Evolutionary conservation across 176 grass and related monocot genomes (phyloP).

Genomic region (Oryza glaberrima): DNA sequence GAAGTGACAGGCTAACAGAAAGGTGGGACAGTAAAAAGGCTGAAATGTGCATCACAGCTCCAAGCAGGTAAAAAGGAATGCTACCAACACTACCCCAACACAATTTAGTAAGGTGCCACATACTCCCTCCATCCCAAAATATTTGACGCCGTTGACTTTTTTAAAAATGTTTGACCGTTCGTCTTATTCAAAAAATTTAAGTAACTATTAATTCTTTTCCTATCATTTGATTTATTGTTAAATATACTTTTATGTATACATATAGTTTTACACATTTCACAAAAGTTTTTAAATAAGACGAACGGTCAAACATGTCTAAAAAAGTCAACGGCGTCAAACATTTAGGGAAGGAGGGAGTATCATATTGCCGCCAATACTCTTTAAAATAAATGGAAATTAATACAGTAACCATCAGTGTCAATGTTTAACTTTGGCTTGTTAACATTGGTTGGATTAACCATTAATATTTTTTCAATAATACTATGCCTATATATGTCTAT

Average conservation of each 20-base stretch:
- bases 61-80: constrained; percentile 2
- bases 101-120: background rate
- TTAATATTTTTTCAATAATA: background rate
- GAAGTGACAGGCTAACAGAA: background rate
- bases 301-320: too few relatives aligned
- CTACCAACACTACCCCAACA: background rate
- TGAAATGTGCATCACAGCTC: constrained; percentile 5
- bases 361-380: background rate
- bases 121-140: too few relatives aligned
- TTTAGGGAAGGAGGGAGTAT: background rate
- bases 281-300: too few relatives aligned
- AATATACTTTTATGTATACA: too few relatives aligned
- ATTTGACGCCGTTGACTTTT: too few relatives aligned
- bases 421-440: background rate
- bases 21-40: background rate
- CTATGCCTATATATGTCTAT: constrained; percentile 13
- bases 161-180: too few relatives aligned
- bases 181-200: too few relatives aligned
- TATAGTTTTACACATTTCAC: too few relatives aligned
- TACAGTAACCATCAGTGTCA: background rate
- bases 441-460: constrained; percentile 2
- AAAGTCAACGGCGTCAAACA: too few relatives aligned
- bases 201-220: too few relatives aligned
- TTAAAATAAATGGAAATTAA: background rate
- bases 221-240: too few relatives aligned